Evolutionary conservation across 78 protist genomes (phyloP).

Genomic region (Speleostelium caveatum): DNA sequence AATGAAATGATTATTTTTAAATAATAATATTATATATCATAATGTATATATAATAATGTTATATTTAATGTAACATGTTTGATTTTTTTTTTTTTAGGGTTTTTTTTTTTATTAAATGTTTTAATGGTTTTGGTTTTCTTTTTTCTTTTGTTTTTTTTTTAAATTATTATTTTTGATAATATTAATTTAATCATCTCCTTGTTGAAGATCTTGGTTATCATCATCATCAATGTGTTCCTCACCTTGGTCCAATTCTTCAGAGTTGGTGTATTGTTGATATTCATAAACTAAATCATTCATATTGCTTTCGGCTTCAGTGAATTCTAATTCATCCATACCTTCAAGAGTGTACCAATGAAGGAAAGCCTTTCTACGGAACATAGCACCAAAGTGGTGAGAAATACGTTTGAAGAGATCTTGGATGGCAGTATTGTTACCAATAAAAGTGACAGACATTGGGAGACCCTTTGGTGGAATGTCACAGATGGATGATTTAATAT

Average conservation of each 20-base stretch:
- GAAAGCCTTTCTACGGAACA: conserved; percentile 99
- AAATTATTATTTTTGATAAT: no score
- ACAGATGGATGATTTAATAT: conserved; percentile 98
- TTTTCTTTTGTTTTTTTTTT: no score
- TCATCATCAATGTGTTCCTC: conserved; percentile 15
- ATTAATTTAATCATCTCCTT: conserved; percentile 50
- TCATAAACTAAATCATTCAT: conserved; percentile 98
- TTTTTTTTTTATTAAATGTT: no score
- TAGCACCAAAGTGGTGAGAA: conserved; percentile 96
- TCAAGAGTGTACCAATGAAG: conserved; percentile 99
- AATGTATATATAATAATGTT: no score
- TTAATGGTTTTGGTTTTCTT: no score
- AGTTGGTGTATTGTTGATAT: conserved; percentile 95
- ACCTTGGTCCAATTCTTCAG: conserved; percentile 5
- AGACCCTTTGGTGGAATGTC: conserved; percentile 98
- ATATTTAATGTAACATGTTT: no score
- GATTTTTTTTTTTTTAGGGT: no score
- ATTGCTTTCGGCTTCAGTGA: conserved; percentile 99
- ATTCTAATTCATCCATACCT: conserved; percentile 99
- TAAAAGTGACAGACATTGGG: conserved; percentile 97
- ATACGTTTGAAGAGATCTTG: conserved; percentile 99
- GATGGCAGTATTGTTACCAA: conserved; percentile 98
- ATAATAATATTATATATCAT: no score
- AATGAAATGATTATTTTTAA: no score
- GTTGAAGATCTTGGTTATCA: conserved; percentile 24